Base-by-base conservation (phyloP, 1,139 yeast species). In the Sugiyamaella castrensis region DNA sequence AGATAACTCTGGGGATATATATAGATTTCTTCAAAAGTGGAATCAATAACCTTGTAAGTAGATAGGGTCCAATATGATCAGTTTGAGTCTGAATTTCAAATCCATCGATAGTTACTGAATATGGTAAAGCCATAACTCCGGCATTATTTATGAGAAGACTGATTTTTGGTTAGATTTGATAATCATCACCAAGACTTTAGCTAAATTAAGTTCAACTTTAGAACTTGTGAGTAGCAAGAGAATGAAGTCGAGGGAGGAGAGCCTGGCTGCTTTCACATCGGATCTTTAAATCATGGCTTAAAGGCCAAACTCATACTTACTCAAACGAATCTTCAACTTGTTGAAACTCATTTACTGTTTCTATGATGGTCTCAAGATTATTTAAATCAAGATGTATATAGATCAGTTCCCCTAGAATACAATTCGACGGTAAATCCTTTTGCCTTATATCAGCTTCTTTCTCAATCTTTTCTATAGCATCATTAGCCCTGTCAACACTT, bases 31-130 rank as follows among this genome's bases (percentile, higher is more conserved):
- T 76, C 57, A 87, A 66, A 41, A 79, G 55, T 1, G 84, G 82
- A 5, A 87, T 55, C 32, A 88, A 66, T 53, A 79, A 71, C 50
- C 83, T 77, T 0, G 94, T 81, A 34, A 88, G 71, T 16, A 87
- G 68, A 54, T 84, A 85, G 40, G 89, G 95, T 0, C 94, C 77
- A 7, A 88, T 70, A 61, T 82, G 87, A 64, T 87, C 87, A 3
- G 91, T 83, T 62, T 87, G 95, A 52, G 86, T 68, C 62, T 87
- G 95, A 29, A 86, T 75, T 64, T 89, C 96, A 61, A 84, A 85
- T 5, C 82, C 82, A 61, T 88, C 95, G 26, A 68, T 68, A 0
- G 96, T 85, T 28, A 71, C 57, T 12, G 77, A 72, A 61, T 72
- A 80, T 0, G 95, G 95, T 11, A 82, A 71, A 1, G 86, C 94